A percentile compares a stretch with the other conserved stretches of the same genome.
Evolutionary conservation across 2,329 filamentous ascomycete species (phyloP).

Genomic region (Diaporthe amygdali): DNA sequence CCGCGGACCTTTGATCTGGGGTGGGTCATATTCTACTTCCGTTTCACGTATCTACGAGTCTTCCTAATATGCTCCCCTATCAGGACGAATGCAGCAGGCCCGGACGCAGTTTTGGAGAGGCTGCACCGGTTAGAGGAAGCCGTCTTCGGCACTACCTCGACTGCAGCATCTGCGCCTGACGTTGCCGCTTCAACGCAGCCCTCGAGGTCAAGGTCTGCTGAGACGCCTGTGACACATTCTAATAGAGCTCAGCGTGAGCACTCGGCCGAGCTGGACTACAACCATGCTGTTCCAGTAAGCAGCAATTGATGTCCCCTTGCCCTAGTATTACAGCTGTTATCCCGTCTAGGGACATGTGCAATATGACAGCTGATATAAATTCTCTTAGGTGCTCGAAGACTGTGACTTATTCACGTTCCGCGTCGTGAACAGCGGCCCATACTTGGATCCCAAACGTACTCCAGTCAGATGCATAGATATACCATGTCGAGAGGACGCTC

Average conservation of each 20-base stretch:
- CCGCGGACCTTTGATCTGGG: not conserved
- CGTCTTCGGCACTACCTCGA: conserved; percentile 27
- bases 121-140: conserved; percentile 34
- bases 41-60: too few species aligned
- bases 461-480: conserved; percentile 10
- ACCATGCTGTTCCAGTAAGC: conserved; percentile 4
- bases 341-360: too few species aligned
- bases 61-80: not conserved
- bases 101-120: conserved; percentile 30
- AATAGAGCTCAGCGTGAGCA: not conserved
- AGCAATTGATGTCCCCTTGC: not conserved
- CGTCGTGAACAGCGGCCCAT: not conserved
- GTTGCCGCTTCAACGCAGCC: not conserved
- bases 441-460: not conserved
- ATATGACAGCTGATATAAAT: not conserved
- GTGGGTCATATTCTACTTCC: not conserved
- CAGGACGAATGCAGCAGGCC: not conserved
- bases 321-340: not conserved
- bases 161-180: not conserved
- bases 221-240: not conserved
- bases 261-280: conserved; percentile 21
- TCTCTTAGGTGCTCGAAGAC: conserved; percentile 3
- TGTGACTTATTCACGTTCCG: conserved; percentile 17
- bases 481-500: conserved; percentile 28
- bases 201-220: not conserved